phyloP scores from a whole-genome alignment of 805 yeast genomes.

The Starmerella sp. region DNA sequence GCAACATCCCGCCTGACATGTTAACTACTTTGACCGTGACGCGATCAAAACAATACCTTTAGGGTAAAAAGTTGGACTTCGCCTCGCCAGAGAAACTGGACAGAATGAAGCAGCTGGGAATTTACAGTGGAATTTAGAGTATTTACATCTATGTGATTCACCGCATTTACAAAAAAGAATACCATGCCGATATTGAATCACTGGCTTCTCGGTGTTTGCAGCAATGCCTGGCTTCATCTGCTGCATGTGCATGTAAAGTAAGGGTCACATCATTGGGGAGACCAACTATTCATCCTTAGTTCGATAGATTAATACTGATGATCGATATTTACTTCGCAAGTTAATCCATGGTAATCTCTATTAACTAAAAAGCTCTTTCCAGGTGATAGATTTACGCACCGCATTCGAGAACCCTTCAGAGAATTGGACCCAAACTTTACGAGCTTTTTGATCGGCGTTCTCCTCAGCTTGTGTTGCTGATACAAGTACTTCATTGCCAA shows the following conservation, averaged over 20 bases:
- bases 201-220: too few relatives aligned
- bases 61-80: background rate
- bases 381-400: conserved; percentile 68
- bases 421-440: conserved; percentile 68
- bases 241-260: too few relatives aligned
- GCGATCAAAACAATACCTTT: background rate
- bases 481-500: conserved; percentile 12
- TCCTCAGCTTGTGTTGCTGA: conserved; percentile 8
- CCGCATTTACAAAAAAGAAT: too few relatives aligned
- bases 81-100: background rate
- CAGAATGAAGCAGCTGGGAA: background rate
- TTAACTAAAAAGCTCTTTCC: conserved; percentile 42
- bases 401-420: conserved; percentile 91
- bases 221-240: too few relatives aligned
- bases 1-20: background rate
- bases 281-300: too few relatives aligned
- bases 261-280: too few relatives aligned
- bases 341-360: background rate
- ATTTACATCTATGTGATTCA: too few relatives aligned
- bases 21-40: background rate
- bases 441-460: conserved; percentile 2
- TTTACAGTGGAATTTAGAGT: too few relatives aligned
- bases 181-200: too few relatives aligned
- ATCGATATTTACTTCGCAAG: background rate
- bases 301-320: too few relatives aligned